Evolutionary conservation across 2,329 filamentous ascomycete species (phyloP).

Genomic region (Malbranchea cinnamomea): DNA sequence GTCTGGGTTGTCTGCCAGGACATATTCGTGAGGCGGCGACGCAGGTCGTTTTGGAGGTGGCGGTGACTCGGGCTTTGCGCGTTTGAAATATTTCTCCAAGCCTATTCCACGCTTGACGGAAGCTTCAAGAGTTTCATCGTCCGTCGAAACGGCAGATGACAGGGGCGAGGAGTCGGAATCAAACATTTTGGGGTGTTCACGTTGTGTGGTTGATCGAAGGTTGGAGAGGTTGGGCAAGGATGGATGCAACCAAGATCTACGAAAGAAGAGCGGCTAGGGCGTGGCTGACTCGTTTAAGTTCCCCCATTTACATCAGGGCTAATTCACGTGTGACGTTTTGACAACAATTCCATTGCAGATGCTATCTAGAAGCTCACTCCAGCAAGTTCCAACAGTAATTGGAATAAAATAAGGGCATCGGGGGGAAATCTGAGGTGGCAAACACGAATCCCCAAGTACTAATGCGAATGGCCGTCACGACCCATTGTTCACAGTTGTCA

Average conservation of each 20-base stretch:
- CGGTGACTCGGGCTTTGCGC: constrained; percentile 44
- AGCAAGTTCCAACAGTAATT: too few species aligned
- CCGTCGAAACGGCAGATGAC: constrained; percentile 43
- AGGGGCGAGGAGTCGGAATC: constrained; percentile 44
- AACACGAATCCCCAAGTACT: too few species aligned
- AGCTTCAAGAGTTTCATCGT: constrained; percentile 37
- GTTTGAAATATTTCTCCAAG: constrained; percentile 36
- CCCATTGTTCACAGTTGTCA: too few species aligned
- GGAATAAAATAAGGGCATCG: too few species aligned
- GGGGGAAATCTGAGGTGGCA: too few species aligned
- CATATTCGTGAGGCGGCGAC: constrained; percentile 80
- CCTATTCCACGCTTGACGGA: constrained; percentile 26
- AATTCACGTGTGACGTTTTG: too few species aligned
- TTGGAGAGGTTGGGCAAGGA: constrained; percentile 12
- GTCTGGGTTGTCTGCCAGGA: constrained; percentile 77
- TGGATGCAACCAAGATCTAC: constrained; percentile 11
- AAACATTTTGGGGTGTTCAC: constrained; percentile 20
- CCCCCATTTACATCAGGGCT: too few species aligned
- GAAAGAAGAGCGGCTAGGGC: constrained; percentile 19
- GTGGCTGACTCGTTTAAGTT: constrained; percentile 10
- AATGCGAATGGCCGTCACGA: too few species aligned
- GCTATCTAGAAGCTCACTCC: too few species aligned
- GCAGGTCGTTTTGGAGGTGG: constrained; percentile 64
- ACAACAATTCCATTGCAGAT: too few species aligned
- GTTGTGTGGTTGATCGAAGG: constrained; percentile 17